A percentile compares a stretch with the other conserved stretches of the same genome.
Conservation (phyloP, 2,329 filamentous ascomycete species). For the Ascochyta clinopodiicola region DNA sequence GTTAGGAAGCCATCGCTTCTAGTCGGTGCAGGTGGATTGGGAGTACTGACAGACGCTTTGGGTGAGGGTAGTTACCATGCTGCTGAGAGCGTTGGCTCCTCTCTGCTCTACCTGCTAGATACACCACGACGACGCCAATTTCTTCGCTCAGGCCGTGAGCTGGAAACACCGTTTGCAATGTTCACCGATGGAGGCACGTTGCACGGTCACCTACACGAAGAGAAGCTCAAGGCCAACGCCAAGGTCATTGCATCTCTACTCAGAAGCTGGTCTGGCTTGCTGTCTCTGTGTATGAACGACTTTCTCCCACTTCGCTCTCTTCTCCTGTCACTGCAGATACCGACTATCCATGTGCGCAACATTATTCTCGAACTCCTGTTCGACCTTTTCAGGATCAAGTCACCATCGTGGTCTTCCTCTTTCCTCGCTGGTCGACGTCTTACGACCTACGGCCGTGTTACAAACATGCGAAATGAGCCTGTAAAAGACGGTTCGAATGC, state of each 20-base stretch:
- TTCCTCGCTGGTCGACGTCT: conserved; percentile 91
- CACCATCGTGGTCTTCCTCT: conserved; percentile 91
- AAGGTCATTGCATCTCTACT: conserved; percentile 91
- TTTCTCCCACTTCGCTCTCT: conserved; percentile 85
- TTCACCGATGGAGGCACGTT: conserved; percentile 81
- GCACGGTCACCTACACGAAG: conserved; percentile 60
- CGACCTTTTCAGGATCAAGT: conserved; percentile 84
- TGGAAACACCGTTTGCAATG: conserved; percentile 84
- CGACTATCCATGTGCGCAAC: conserved; percentile 66
- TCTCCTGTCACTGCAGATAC: conserved; percentile 68
- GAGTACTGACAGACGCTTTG: conserved; percentile 87
- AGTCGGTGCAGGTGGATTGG: conserved; percentile 82
- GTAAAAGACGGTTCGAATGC: conserved; percentile 62
- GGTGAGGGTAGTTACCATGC: conserved; percentile 91
- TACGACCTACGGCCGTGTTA: conserved; percentile 95
- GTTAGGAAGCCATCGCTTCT: conserved; percentile 83
- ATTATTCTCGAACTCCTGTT: conserved; percentile 89
- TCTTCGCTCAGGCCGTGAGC: conserved; percentile 84
- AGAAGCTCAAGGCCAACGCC: conserved; percentile 81
- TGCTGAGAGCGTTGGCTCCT: conserved; percentile 83
- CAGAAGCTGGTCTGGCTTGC: conserved; percentile 91
- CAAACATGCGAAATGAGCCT: conserved; percentile 73
- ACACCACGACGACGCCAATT: conserved; percentile 80
- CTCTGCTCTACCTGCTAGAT: conserved; percentile 90
- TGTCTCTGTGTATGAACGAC: conserved; percentile 86